Evolutionary conservation across 208 protist genomes (phyloP), one percentile per base, ranked within the genome.

Genomic region (Borovskyia barvae): DNA sequence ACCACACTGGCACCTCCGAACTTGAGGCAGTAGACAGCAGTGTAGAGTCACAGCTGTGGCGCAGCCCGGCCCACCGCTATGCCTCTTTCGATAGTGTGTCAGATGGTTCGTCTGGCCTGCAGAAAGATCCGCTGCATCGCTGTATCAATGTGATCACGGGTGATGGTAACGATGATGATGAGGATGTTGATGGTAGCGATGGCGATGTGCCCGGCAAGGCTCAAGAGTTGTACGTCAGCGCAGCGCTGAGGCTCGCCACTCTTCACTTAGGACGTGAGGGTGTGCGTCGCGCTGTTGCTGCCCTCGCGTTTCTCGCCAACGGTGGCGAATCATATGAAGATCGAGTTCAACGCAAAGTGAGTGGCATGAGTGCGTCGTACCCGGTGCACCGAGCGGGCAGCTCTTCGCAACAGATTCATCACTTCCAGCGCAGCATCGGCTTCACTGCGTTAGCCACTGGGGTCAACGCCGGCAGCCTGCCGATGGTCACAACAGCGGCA

Each of bases 221-320:
- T 24, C 47, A 71, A 35, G 58, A 62, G 35, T n/a, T 72, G 35
- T 62, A 72, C 51, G 66, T 63, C 26, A 72, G 55, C 51, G 39
- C 57, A 1, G 53, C 51, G 15, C 51, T 75, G 22, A 58, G 67
- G 5, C 35, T 75, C 2, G 67, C 67, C 6, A 54, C 62, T 0
- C 59, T 75, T 3, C 42, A 55, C 17, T 47, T 75, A 0, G 67
- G 52, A 25, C 43, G 20, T 12, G 28, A 39, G 22, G 67, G 67
- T 12, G 32, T 75, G 46, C 59, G 59, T 12, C 60, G 67, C 25
- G 20, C 68, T 29, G 40, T 64, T 14, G 29, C 51, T 17, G 60
- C 54, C 8, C 47, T 75, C 19, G 52, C 67, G 20, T 75, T 45
- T 19, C 22, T 75, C 5, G 67, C 59, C 7, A 50, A 41, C 45